phyloP scores from a whole-genome alignment of 176 grass and related monocot genomes.

The Aechmea fasciata region DNA sequence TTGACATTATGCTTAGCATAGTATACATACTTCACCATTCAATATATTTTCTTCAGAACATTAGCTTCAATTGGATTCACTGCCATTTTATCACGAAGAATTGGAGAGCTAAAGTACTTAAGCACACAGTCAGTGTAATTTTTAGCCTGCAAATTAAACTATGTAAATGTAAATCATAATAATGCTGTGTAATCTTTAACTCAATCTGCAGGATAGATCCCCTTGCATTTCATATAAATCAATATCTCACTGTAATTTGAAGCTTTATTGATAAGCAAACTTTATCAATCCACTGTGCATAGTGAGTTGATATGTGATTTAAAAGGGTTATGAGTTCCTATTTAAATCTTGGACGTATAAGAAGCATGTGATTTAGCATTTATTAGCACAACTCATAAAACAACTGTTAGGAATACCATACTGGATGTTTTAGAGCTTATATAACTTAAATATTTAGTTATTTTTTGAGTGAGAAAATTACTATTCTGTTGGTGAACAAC shows the following conservation, averaged over 20 bases:
- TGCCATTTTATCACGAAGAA: slow-evolving; percentile 73
- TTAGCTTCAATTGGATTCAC: slow-evolving; percentile 86
- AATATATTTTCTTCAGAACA: slow-evolving; percentile 55
- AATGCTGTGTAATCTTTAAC: not conserved
- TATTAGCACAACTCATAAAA: too few species aligned
- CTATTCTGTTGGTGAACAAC: too few species aligned
- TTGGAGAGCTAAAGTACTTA: slow-evolving; percentile 74
- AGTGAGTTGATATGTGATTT: too few species aligned
- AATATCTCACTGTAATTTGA: not conserved
- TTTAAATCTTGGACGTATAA: too few species aligned
- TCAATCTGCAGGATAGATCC: not conserved
- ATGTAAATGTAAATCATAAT: not conserved
- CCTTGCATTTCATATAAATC: not conserved
- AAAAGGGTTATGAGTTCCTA: too few species aligned
- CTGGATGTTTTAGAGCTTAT: too few species aligned
- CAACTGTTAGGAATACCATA: too few species aligned
- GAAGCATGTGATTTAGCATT: too few species aligned
- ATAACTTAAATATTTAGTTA: too few species aligned
- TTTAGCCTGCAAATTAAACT: not conserved
- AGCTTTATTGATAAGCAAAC: not conserved
- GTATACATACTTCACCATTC: not conserved
- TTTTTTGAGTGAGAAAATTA: too few species aligned
- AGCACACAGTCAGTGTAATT: slow-evolving; percentile 73
- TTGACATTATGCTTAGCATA: not conserved
- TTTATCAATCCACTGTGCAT: not conserved